phyloP scores from a whole-genome alignment of 2,329 filamentous ascomycete genomes.

The Periconia macrospinosa region DNA sequence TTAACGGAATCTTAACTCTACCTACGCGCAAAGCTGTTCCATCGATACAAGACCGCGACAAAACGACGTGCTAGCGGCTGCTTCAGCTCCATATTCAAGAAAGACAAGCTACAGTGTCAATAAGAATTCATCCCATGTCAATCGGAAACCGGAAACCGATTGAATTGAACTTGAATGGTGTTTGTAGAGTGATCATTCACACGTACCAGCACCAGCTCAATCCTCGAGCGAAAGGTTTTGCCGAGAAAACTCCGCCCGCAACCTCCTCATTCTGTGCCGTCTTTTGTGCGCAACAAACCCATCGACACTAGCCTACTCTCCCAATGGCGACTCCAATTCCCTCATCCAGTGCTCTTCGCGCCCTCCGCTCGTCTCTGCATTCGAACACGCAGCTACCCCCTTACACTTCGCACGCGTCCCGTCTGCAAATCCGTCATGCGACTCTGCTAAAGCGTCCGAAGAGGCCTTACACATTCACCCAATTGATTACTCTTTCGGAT shows the following conservation, averaged over 20 bases:
- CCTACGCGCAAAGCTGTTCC: constrained; percentile 38
- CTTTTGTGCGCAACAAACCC: constrained; percentile 3
- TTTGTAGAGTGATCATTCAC: too few relatives aligned
- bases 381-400: constrained; percentile 12
- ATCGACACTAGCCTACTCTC: neutral
- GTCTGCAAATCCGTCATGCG: constrained; percentile 71
- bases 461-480: constrained; percentile 95
- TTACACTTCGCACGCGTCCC: constrained; percentile 7
- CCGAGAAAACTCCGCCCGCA: constrained; percentile 12
- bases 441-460: constrained; percentile 86
- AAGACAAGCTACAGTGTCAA: neutral
- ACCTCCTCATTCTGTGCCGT: neutral
- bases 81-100: constrained; percentile 7
- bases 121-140: too few relatives aligned
- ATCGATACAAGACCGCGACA: constrained; percentile 49
- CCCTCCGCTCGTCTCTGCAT: constrained; percentile 29
- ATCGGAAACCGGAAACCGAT: too few relatives aligned
- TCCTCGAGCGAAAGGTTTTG: constrained; percentile 16
- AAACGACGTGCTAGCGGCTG: constrained; percentile 36
- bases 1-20: neutral
- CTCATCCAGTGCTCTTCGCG: constrained; percentile 34
- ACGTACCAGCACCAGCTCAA: too few relatives aligned
- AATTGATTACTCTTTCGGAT: constrained; percentile 89
- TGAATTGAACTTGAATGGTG: too few relatives aligned
- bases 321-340: constrained; percentile 37